A percentile compares a stretch with the other conserved stretches of the same genome.
phyloP scores from a whole-genome alignment of 2,329 filamentous ascomycete species.

The Fusarium stilboides region DNA sequence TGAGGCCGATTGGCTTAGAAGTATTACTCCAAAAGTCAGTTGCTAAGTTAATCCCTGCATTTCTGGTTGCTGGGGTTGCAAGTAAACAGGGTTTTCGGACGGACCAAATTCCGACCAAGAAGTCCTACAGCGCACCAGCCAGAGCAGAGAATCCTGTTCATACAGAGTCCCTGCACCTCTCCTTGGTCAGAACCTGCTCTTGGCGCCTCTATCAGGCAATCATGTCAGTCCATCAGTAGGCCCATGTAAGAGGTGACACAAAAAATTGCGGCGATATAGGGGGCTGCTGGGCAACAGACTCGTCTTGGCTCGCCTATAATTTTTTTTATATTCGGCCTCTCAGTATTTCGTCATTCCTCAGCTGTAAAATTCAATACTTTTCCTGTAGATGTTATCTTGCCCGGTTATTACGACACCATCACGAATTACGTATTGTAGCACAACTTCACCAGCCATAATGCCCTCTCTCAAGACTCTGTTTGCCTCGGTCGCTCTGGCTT shows the following conservation, averaged over 20 bases:
- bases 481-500: constrained; percentile 45
- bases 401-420: background rate
- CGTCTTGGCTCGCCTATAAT: constrained; percentile 10
- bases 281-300: constrained; percentile 39
- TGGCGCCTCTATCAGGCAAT: constrained; percentile 25
- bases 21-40: constrained; percentile 7
- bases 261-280: constrained; percentile 22
- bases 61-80: constrained; percentile 39
- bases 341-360: background rate
- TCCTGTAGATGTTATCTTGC: background rate
- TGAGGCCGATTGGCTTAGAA: too few relatives aligned
- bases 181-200: constrained; percentile 11
- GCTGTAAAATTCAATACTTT: background rate
- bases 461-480: constrained; percentile 50
- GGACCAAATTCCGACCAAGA: constrained; percentile 15
- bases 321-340: constrained; percentile 25
- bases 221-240: constrained; percentile 18
- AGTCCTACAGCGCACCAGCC: constrained; percentile 4
- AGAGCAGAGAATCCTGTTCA: constrained; percentile 20
- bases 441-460: constrained; percentile 43
- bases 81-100: constrained; percentile 15
- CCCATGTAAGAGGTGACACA: constrained; percentile 20
- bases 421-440: background rate
- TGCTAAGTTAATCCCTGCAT: background rate
- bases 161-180: constrained; percentile 18